phyloP scores from a whole-genome alignment of 768 basidiomycete species.

The Pisolithus albus region DNA sequence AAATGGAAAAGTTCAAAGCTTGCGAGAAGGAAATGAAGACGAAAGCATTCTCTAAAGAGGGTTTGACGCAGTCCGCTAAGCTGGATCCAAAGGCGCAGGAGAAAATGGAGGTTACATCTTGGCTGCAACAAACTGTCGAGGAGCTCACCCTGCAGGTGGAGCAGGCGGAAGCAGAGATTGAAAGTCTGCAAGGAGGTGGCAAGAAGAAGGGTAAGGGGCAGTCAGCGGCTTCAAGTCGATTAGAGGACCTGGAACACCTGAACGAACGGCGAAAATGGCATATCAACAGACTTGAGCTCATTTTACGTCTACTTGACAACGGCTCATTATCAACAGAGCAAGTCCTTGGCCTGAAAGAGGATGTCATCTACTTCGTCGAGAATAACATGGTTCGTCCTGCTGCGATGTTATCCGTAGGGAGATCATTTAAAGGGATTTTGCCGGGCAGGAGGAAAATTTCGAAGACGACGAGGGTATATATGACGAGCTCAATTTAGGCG shows the following conservation, averaged over 20 bases:
- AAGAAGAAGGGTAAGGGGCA: constrained; percentile 82
- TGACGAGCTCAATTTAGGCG: constrained; percentile 94
- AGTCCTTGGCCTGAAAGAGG: constrained; percentile 80
- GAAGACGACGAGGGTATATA: constrained; percentile 97
- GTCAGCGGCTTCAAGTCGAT: constrained; percentile 56
- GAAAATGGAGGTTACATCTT: constrained; percentile 81
- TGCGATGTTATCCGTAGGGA: constrained; percentile 2
- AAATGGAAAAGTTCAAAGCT: constrained; percentile 99
- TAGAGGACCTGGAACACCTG: constrained; percentile 77
- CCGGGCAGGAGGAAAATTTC: constrained; percentile 84
- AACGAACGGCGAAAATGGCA: constrained; percentile 98
- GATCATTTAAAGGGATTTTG: constrained; percentile 15
- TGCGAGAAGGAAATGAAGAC: constrained; percentile 99
- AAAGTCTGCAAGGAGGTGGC: constrained; percentile 67
- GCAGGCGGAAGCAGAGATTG: constrained; percentile 90
- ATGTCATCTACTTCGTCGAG: constrained; percentile 94
- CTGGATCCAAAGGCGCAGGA: constrained; percentile 97
- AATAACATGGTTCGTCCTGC: constrained; percentile 75
- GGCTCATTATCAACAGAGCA: constrained; percentile 80
- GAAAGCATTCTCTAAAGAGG: constrained; percentile 99
- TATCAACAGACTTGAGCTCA: constrained; percentile 84
- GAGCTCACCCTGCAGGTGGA: constrained; percentile 92
- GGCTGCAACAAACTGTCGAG: constrained; percentile 86
- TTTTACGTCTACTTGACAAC: constrained; percentile 89
- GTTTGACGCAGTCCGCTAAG: constrained; percentile 86